Conservation (phyloP, 1,139 yeast genomes). For the Debaryomyces fabryi region DNA sequence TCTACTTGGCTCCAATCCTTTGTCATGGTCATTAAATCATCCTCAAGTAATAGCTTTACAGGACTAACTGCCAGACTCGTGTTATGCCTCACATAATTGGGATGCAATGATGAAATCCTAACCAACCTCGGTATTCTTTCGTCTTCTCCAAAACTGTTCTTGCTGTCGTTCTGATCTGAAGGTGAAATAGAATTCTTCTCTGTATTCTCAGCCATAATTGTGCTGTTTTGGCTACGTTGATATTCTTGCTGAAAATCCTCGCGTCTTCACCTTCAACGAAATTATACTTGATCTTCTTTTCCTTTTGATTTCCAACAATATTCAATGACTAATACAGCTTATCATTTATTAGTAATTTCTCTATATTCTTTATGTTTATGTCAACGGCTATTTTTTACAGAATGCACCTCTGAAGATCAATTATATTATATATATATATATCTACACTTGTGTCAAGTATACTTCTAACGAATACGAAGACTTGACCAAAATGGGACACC, state of each 20-base stretch:
- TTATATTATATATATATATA: background rate
- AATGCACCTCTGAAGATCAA: background rate
- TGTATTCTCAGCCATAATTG: background rate
- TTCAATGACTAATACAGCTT: background rate
- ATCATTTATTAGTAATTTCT: background rate
- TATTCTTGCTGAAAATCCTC: background rate
- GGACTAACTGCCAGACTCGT: conserved; percentile 21
- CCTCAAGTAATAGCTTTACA: conserved; percentile 20
- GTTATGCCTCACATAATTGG: conserved; percentile 21
- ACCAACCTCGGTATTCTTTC: conserved; percentile 17
- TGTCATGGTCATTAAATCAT: conserved; percentile 28
- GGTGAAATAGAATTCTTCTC: background rate
- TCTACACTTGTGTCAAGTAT: background rate
- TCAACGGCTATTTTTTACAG: background rate
- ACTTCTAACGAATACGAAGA: background rate
- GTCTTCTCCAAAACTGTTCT: background rate
- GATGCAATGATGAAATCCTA: conserved; percentile 24
- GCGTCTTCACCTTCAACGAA: background rate
- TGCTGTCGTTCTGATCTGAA: background rate
- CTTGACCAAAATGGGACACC: background rate
- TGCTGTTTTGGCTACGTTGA: background rate
- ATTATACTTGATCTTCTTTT: background rate
- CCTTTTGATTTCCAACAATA: background rate
- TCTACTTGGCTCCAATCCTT: conserved; percentile 40
- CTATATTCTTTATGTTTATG: background rate